phyloP scores from a whole-genome alignment of 2,329 filamentous ascomycete species.

The Fusarium longipes region DNA sequence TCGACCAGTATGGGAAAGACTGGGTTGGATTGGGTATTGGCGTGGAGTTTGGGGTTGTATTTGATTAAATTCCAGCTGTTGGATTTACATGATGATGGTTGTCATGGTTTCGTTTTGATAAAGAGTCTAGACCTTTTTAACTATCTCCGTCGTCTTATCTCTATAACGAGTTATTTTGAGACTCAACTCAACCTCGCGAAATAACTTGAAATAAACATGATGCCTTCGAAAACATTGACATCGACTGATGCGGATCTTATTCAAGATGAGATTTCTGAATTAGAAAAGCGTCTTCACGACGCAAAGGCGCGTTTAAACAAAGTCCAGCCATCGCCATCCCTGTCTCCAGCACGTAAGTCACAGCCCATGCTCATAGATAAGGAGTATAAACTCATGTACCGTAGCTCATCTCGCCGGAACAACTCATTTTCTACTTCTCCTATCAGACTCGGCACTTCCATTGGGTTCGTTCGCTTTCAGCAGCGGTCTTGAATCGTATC shows the following conservation, averaged over 20 bases:
- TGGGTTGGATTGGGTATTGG: conserved; percentile 35
- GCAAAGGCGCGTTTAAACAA: conserved; percentile 59
- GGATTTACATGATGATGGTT: conserved; percentile 39
- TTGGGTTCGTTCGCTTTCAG: conserved; percentile 90
- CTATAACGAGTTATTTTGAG: conserved; percentile 29
- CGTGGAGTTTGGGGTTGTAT: conserved; percentile 39
- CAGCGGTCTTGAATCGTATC: conserved; percentile 83
- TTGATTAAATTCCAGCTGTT: conserved; percentile 30
- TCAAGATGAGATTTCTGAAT: conserved; percentile 67
- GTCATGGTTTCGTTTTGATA: conserved; percentile 34
- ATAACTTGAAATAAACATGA: conserved; percentile 25
- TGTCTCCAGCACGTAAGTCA: conserved; percentile 31
- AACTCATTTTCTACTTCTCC: conserved; percentile 76
- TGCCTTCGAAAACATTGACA: conserved; percentile 41
- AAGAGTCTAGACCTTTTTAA: conserved; percentile 20
- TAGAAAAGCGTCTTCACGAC: conserved; percentile 64
- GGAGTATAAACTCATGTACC: conserved; percentile 6
- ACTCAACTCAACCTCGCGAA: conserved; percentile 17
- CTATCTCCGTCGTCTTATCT: conserved; percentile 37
- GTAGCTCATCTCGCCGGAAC: conserved; percentile 39
- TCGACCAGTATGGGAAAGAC: conserved; percentile 2
- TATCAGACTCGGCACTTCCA: conserved; percentile 84
- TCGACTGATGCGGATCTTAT: conserved; percentile 47
- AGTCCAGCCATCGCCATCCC: conserved; percentile 32
- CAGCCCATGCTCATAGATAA: conserved; percentile 14